Base-by-base conservation (phyloP, 192 early-diverging fungal genomes). In the Gaertneriomyces sp. region DNA sequence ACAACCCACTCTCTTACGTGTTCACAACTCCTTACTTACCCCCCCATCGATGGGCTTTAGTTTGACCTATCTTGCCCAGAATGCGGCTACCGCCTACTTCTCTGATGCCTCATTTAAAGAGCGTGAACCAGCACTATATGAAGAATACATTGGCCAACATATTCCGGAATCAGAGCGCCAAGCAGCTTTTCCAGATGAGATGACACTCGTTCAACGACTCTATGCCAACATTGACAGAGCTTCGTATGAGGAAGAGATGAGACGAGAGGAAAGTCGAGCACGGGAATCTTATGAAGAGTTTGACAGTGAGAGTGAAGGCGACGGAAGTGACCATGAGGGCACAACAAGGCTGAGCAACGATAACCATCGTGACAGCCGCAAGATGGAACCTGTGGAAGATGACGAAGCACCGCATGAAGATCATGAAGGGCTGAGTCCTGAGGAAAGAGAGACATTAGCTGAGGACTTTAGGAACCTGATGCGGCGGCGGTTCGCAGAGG, bases 161-260 rank as follows among this genome's bases (percentile, higher is more conserved):
- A 19, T 9, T 25, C 14, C 12, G 5, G 5, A 12, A 16, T 60
- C 2, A 16, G 10, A 56, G 55, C 17, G 4, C 25, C 4, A 60
- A 17, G 40, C 14, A 5, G 16, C 47, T n/a, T 63, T 63, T 49
- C 49, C 46, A 5, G 46, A 4, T n/a, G 19, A 5, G 17, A 63
- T 63, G 61, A 56, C 61, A 42, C 47, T 63, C 4, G 61, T 63
- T 5, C 47, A 63, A n/a, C 61, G 61, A 16, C 53, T 63, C 11
- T 52, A 54, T n/a, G 19, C 42, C 11, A 63, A 63, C 20, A 50
- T 63, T 10, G 61, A 63, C 53, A 45, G 61, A 12, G 42, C 39
- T 2, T n/a, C 11, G 0, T 14, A 44, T 43, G 12, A 17, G n/a
- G 59, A 60, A 41, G 43, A 11, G 12, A 12, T 47, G 11, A 45